These are phyloP conservation scores for Aleurites moluccanus DNA, from an alignment of 441 rosid genomes.

Conservation along the genomic window DNA sequence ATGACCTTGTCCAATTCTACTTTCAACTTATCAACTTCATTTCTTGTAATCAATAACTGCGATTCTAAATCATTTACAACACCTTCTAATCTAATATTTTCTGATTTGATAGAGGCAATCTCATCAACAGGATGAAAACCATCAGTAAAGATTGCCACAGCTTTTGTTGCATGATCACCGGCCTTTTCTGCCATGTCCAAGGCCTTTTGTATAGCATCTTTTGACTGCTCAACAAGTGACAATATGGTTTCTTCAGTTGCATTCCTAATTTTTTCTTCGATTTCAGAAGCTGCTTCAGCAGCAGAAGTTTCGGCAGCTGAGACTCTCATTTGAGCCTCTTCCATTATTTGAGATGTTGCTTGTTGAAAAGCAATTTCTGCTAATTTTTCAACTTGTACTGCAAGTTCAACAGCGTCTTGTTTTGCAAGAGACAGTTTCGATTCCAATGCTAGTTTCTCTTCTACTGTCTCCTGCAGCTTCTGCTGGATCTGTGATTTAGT, in stretches of 20 bases:
- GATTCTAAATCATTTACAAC: constrained; percentile 39
- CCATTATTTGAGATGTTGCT: constrained; percentile 40
- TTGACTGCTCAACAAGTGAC: constrained; percentile 47
- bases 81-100: constrained; percentile 36
- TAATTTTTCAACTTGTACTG: constrained; percentile 50
- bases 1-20: constrained; percentile 38
- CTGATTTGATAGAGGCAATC: constrained; percentile 36
- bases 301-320: constrained; percentile 50
- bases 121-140: constrained; percentile 33
- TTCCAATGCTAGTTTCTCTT: constrained; percentile 39
- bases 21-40: constrained; percentile 41
- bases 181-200: constrained; percentile 44
- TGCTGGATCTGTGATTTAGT: constrained; percentile 38
- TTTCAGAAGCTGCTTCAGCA: constrained; percentile 39
- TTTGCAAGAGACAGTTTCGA: constrained; percentile 47
- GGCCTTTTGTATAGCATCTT: constrained; percentile 45
- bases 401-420: constrained; percentile 50
- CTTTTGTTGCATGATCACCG: constrained; percentile 35
- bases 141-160: constrained; percentile 29
- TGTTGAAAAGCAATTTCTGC: constrained; percentile 47
- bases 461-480: constrained; percentile 40
- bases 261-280: constrained; percentile 43
- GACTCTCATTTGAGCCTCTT: constrained; percentile 44
- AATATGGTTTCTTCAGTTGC: constrained; percentile 41
- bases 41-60: constrained; percentile 34